Percentiles rank a stretch among this genome's conserved stretches.
phyloP scores from a whole-genome alignment of 306 rosid species.

The Hylodesmum podocarpum region DNA sequence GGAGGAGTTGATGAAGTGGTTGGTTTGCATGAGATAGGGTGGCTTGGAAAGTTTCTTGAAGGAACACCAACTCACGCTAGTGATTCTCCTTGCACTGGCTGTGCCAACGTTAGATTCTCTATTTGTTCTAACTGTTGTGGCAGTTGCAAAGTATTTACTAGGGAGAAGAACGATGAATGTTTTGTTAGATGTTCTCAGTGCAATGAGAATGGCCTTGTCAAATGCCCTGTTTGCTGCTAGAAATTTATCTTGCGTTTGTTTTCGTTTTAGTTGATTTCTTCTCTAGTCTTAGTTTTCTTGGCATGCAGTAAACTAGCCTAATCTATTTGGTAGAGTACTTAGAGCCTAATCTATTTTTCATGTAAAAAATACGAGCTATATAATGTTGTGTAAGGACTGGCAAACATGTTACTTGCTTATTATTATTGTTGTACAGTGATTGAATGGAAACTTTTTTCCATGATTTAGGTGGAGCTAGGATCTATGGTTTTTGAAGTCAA shows the following conservation, averaged over 20 bases:
- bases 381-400: conserved; percentile 4
- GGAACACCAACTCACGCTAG: conserved; percentile 50
- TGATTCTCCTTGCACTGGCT: conserved; percentile 54
- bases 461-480: neutral
- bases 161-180: conserved; percentile 23
- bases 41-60: conserved; percentile 70
- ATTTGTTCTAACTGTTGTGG: conserved; percentile 79
- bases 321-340: neutral
- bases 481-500: neutral
- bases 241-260: neutral
- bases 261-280: neutral
- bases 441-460: neutral
- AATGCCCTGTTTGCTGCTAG: conserved; percentile 72
- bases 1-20: conserved; percentile 95
- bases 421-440: neutral
- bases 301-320: neutral
- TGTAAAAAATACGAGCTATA: conserved; percentile 23
- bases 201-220: conserved; percentile 87
- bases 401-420: neutral
- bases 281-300: neutral
- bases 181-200: conserved; percentile 65
- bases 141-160: conserved; percentile 58
- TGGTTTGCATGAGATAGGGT: conserved; percentile 80
- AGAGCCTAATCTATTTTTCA: neutral
- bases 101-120: conserved; percentile 59